phyloP scores from a whole-genome alignment of 73 alveolate species.

The Breviolum minutum region DNA sequence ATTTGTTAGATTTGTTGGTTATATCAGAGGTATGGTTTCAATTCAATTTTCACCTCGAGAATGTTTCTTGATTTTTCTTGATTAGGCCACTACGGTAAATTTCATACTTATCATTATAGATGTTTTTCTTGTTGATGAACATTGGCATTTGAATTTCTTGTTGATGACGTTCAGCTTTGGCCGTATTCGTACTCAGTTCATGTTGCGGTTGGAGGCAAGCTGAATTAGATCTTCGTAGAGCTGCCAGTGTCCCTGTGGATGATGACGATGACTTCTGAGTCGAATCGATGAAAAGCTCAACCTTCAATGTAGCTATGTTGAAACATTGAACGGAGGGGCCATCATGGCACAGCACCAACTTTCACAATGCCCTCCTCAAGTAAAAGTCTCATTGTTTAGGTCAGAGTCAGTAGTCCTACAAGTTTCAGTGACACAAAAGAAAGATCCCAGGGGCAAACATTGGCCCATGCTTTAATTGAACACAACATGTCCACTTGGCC shows the following conservation, averaged over 20 bases:
- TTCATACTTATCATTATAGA: too few species aligned
- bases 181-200: not conserved
- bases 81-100: too few species aligned
- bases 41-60: too few species aligned
- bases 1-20: not conserved
- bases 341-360: too few species aligned
- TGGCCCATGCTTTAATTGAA: too few species aligned
- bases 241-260: slow-evolving; percentile 22
- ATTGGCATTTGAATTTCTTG: too few species aligned
- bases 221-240: not conserved
- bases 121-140: too few species aligned
- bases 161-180: too few species aligned
- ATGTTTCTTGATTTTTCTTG: too few species aligned
- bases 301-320: too few species aligned
- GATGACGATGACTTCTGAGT: slow-evolving; percentile 32
- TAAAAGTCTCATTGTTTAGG: not conserved
- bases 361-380: too few species aligned
- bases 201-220: slow-evolving; percentile 32
- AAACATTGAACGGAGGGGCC: too few species aligned
- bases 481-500: not conserved
- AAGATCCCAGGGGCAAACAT: not conserved
- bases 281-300: not conserved
- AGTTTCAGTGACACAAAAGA: not conserved
- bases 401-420: not conserved
- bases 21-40: not conserved